Evolutionary conservation across 805 yeast species (phyloP).

Genomic region (Priceomyces medius): DNA sequence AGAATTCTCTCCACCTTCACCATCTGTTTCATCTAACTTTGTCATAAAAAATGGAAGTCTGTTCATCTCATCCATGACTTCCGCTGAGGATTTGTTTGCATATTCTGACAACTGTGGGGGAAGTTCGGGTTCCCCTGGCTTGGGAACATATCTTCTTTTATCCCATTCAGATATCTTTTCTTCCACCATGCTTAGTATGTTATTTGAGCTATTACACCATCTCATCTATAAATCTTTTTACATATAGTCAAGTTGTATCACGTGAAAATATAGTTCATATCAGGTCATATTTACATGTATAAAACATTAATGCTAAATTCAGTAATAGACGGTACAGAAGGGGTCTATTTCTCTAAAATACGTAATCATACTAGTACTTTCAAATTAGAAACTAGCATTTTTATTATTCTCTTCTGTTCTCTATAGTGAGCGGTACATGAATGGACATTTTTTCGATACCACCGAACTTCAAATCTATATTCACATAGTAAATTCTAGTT

Average conservation of each 20-base stretch:
- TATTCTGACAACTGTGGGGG: slow-evolving; percentile 80
- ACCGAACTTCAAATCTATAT: slow-evolving; percentile 26
- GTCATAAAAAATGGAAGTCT: slow-evolving; percentile 94
- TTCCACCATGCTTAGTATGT: slow-evolving; percentile 10
- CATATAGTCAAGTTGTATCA: background rate
- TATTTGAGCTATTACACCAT: background rate
- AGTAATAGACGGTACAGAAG: too few species aligned
- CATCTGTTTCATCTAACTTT: slow-evolving; percentile 71
- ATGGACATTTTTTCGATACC: slow-evolving; percentile 31
- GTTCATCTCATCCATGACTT: slow-evolving; percentile 74
- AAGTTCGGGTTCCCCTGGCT: slow-evolving; percentile 63
- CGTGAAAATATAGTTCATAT: background rate
- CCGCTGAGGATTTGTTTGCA: slow-evolving; percentile 66
- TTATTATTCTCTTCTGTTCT: slow-evolving; percentile 18
- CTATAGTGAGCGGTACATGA: slow-evolving; percentile 37
- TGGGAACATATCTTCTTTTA: slow-evolving; percentile 37
- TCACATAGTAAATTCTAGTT: slow-evolving; percentile 36
- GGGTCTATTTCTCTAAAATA: too few species aligned
- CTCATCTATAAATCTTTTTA: background rate
- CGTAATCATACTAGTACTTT: too few species aligned
- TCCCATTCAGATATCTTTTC: slow-evolving; percentile 42
- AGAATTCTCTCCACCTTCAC: slow-evolving; percentile 69
- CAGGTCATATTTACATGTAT: background rate
- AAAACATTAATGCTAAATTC: too few species aligned
- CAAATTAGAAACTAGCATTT: too few species aligned